Evolutionary conservation across 257 asterid genomes (phyloP).

Genomic region (Rauvolfia tetraphylla): DNA sequence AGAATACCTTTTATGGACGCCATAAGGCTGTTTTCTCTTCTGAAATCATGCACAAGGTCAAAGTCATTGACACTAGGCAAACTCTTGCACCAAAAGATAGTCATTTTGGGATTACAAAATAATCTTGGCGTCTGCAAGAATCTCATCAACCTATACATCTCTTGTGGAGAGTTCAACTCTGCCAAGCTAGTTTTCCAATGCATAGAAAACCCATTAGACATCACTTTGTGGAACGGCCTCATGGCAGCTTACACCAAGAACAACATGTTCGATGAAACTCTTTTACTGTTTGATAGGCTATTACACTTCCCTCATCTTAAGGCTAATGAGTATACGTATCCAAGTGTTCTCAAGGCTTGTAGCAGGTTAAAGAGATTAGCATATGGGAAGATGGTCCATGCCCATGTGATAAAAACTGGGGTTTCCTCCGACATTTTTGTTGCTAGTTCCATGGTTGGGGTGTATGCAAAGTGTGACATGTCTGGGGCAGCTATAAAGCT

Average conservation of each 20-base stretch:
- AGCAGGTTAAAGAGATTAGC: constrained; percentile 44
- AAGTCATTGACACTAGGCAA: constrained; percentile 38
- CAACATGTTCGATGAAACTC: constrained; percentile 50
- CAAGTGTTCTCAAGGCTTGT: constrained; percentile 78
- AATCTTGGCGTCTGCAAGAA: constrained; percentile 47
- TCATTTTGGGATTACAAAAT: constrained; percentile 51
- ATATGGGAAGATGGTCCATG: constrained; percentile 53
- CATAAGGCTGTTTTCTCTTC: constrained; percentile 33
- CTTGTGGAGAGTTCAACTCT: constrained; percentile 37
- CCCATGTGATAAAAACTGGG: constrained; percentile 51
- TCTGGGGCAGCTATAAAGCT: constrained; percentile 46
- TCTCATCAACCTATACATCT: constrained; percentile 55
- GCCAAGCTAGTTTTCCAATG: constrained; percentile 48
- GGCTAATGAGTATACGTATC: constrained; percentile 67
- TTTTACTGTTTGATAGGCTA: constrained; percentile 40
- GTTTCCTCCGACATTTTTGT: constrained; percentile 55
- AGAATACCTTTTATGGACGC: constrained; percentile 32
- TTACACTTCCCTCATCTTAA: constrained; percentile 40
- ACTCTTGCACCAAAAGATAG: constrained; percentile 49
- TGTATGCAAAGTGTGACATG: constrained; percentile 53
- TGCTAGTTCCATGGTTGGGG: constrained; percentile 52
- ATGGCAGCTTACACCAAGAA: constrained; percentile 57
- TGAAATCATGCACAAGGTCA: constrained; percentile 32
- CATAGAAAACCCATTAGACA: constrained; percentile 50
- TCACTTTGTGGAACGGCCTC: constrained; percentile 70